Conservation (phyloP, 2,329 filamentous ascomycete species). For the Cladophialophora exuberans region DNA sequence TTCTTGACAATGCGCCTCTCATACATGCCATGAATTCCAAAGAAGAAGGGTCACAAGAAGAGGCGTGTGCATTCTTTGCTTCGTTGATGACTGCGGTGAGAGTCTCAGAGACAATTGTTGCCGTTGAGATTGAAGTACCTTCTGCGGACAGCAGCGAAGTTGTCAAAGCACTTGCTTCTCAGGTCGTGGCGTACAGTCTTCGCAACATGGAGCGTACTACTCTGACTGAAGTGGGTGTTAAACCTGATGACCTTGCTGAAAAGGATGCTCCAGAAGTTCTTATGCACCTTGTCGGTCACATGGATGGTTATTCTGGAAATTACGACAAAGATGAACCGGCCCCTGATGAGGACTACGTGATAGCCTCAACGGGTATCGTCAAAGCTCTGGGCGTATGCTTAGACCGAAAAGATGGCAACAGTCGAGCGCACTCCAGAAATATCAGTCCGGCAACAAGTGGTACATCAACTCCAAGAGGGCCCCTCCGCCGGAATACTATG, state of each 20-base stretch:
- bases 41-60: conserved; percentile 81
- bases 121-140: conserved; percentile 89
- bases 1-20: conserved; percentile 79
- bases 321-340: conserved; percentile 69
- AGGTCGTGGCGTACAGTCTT: conserved; percentile 92
- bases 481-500: conserved; percentile 49
- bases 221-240: conserved; percentile 61
- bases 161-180: conserved; percentile 87
- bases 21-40: conserved; percentile 72
- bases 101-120: conserved; percentile 80
- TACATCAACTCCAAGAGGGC: conserved; percentile 57
- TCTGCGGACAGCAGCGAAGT: conserved; percentile 81
- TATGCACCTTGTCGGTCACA: conserved; percentile 80
- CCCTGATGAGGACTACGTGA: conserved; percentile 91
- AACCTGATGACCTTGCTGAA: conserved; percentile 50
- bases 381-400: conserved; percentile 91
- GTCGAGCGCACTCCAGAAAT: conserved; percentile 41
- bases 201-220: conserved; percentile 84
- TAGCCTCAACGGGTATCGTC: conserved; percentile 91
- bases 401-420: conserved; percentile 69
- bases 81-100: conserved; percentile 86
- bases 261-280: conserved; percentile 79
- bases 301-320: conserved; percentile 53
- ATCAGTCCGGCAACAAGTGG: conserved; percentile 53
- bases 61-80: conserved; percentile 90